These are phyloP conservation scores for Porogramme epimiltina DNA, from an alignment of 1,284 basidiomycete genomes.

Conservation along the genomic window DNA sequence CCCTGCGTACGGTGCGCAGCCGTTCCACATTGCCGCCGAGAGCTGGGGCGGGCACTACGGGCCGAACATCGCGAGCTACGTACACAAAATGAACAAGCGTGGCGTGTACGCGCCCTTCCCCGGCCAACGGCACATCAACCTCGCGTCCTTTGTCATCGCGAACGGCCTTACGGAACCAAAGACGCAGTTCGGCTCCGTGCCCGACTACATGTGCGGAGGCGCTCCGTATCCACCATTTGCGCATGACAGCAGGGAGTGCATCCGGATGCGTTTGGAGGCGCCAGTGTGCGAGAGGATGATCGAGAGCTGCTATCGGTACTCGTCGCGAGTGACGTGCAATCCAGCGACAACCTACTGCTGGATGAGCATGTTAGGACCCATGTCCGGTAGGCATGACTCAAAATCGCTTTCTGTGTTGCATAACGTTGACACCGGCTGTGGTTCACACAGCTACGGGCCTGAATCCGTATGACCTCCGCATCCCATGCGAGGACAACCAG, in stretches of 20 bases:
- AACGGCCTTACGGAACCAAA: slow-evolving; percentile 84
- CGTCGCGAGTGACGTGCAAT: slow-evolving; percentile 60
- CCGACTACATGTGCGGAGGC: slow-evolving; percentile 82
- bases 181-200: slow-evolving; percentile 72
- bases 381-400: slow-evolving; percentile 55
- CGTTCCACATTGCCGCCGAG: slow-evolving; percentile 76
- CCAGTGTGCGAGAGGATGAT: slow-evolving; percentile 56
- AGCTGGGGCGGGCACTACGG: slow-evolving; percentile 83
- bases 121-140: slow-evolving; percentile 63
- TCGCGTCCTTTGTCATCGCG: slow-evolving; percentile 79
- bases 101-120: slow-evolving; percentile 39
- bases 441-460: slow-evolving; percentile 53
- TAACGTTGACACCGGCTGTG: background rate
- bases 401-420: background rate
- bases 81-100: slow-evolving; percentile 75
- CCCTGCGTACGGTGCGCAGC: slow-evolving; percentile 65
- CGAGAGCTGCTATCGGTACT: slow-evolving; percentile 61
- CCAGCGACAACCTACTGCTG: slow-evolving; percentile 67
- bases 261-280: slow-evolving; percentile 61
- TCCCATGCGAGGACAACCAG: slow-evolving; percentile 68
- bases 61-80: slow-evolving; percentile 77
- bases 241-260: slow-evolving; percentile 69
- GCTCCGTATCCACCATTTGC: slow-evolving; percentile 65
- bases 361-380: slow-evolving; percentile 54
- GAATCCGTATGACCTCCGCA: slow-evolving; percentile 86